Percentiles rank a stretch among this genome's conserved stretches.
Conservation (phyloP, 2,329 filamentous ascomycete species). For the Shiraia bambusicola region DNA sequence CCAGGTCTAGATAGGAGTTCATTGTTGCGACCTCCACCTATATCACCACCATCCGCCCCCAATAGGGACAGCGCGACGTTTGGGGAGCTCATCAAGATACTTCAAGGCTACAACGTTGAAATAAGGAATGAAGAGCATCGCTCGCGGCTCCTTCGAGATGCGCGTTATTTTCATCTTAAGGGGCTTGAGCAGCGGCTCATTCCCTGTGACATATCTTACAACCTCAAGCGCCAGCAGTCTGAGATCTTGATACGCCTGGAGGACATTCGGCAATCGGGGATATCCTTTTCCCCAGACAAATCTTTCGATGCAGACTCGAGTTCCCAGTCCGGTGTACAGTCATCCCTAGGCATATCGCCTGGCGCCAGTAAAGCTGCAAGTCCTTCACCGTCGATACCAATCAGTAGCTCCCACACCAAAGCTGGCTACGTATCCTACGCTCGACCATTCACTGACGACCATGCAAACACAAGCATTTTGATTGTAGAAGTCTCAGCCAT, state of each 20-base stretch:
- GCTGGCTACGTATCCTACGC: slow-evolving; percentile 72
- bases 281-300: slow-evolving; percentile 63
- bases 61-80: slow-evolving; percentile 83
- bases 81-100: slow-evolving; percentile 74
- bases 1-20: slow-evolving; percentile 78
- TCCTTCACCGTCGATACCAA: slow-evolving; percentile 19
- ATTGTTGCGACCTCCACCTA: slow-evolving; percentile 82
- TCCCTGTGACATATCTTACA: slow-evolving; percentile 73
- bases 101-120: slow-evolving; percentile 79
- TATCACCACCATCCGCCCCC: slow-evolving; percentile 78
- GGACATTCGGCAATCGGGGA: slow-evolving; percentile 84
- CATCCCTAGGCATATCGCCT: slow-evolving; percentile 17
- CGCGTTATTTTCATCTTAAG: slow-evolving; percentile 89
- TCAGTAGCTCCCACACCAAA: slow-evolving; percentile 12
- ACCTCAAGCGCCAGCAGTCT: slow-evolving; percentile 64
- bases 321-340: slow-evolving; percentile 17
- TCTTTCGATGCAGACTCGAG: slow-evolving; percentile 25
- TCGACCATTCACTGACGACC: slow-evolving; percentile 81
- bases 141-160: slow-evolving; percentile 76
- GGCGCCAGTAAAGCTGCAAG: slow-evolving; percentile 28
- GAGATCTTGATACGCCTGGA: slow-evolving; percentile 82
- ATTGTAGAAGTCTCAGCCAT: slow-evolving; percentile 68
- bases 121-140: slow-evolving; percentile 78
- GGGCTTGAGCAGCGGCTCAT: slow-evolving; percentile 87
- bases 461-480: slow-evolving; percentile 62